Evolutionary conservation across 192 early-diverging fungal genomes (phyloP), one percentile per base, ranked within the genome.

Genomic region (Umbelopsis isabellina): DNA sequence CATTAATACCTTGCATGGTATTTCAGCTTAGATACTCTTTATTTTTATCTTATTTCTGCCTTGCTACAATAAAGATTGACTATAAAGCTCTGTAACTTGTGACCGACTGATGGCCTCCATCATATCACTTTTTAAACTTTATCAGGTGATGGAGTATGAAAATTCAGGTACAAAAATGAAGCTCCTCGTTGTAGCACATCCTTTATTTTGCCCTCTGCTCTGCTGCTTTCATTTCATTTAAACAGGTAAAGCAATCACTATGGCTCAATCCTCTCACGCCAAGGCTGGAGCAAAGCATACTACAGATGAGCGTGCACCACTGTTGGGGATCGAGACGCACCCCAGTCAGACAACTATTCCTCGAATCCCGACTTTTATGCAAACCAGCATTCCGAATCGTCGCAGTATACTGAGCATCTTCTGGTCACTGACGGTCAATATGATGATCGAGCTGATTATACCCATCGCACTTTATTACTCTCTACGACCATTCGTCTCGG

Each of bases 381-480:
- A 71, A 22, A 47, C 64, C 5, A 71, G 69, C 30, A 67, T 76
- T 33, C 74, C 74, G 3, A 76, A 76, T 52, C 69, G 74, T 68
- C 69, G 74, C 2, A 71, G 69, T 15, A 66, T 76, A 66, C 23
- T 76, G 15, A 45, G 67, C 35, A 70, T 70, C 13, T 76, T 76
- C 67, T 52, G 65, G 45, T 35, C 46, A 8, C 70, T 76, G 33
- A 65, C 68, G 13, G 45, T 76, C 21, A 65, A 70, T 23, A 76
- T 76, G 74, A 10, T 71, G 21, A 67, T 76, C 55, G 74, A 76
- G 41, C 46, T 76, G 27, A 70, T 76, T 4, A 66, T 77, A 4
- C 75, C 75, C 2, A 72, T 77, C 68, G 53, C 53, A n/a, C 49
- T 72, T 11, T 82, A 74, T 44, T 82, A 70, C 71, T 48, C 67